Conservation (phyloP, 768 basidiomycete species). For the Leccinum obscurum region DNA sequence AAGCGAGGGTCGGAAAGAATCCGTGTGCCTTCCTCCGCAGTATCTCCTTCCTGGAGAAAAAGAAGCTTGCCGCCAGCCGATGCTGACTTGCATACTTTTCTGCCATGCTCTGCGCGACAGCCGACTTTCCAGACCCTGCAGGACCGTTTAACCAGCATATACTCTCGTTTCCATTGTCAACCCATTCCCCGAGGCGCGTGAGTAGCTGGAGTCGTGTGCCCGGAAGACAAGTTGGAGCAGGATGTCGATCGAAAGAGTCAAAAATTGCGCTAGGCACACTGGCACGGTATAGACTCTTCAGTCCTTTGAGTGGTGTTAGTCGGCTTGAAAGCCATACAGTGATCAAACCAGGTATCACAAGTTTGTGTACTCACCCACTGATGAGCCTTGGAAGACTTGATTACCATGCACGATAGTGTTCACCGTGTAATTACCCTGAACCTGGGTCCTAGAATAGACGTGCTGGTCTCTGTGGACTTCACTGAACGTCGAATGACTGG, state of each 20-base stretch:
- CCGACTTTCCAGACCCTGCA: constrained; percentile 26
- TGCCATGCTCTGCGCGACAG: constrained; percentile 31
- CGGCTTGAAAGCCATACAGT: background rate
- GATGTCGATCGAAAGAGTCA: constrained; percentile 21
- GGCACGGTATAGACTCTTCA: constrained; percentile 15
- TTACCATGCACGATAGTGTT: constrained; percentile 22
- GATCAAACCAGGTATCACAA: background rate
- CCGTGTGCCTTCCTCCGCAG: constrained; percentile 21
- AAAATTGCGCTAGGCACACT: constrained; percentile 17
- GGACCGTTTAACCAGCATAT: constrained; percentile 28
- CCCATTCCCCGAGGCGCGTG: constrained; percentile 15
- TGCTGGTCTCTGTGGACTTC: constrained; percentile 21
- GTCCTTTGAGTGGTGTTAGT: constrained; percentile 7
- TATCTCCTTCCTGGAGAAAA: constrained; percentile 31
- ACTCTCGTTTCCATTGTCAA: constrained; percentile 7
- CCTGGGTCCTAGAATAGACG: constrained; percentile 6
- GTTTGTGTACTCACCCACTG: constrained; percentile 7
- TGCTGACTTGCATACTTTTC: constrained; percentile 17
- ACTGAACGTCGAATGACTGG: constrained; percentile 22
- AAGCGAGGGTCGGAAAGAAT: constrained; percentile 35
- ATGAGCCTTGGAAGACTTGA: constrained; percentile 16
- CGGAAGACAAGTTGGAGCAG: constrained; percentile 21
- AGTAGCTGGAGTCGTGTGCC: constrained; percentile 21
- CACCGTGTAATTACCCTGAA: constrained; percentile 15
- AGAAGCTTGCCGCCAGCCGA: constrained; percentile 36